These are phyloP conservation scores for Jamesozyma lodderae DNA, from an alignment of 805 yeast genomes.

Conservation along the genomic window DNA sequence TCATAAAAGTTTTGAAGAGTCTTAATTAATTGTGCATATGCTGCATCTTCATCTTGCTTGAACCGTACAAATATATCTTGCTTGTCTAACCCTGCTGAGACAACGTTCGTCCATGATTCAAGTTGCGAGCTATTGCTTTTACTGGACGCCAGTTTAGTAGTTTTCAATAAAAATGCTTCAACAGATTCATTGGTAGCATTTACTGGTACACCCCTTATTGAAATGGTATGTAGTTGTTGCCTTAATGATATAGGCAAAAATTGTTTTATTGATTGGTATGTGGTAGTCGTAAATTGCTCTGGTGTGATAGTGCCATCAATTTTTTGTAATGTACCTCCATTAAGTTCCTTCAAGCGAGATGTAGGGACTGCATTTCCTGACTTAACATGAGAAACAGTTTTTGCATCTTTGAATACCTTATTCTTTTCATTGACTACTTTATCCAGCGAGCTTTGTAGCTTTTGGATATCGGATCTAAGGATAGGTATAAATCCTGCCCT, in stretches of 20 bases:
- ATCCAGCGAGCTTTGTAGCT: constrained; percentile 11
- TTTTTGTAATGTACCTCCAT: too few relatives aligned
- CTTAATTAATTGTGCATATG: neutral
- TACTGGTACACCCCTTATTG: constrained; percentile 14
- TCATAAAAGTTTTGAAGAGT: neutral
- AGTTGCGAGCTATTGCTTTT: neutral
- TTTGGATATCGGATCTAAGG: constrained; percentile 17
- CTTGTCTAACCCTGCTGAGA: constrained; percentile 9
- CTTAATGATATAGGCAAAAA: constrained; percentile 21
- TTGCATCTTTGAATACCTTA: too few relatives aligned
- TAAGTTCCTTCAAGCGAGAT: too few relatives aligned
- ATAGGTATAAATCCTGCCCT: constrained; percentile 23
- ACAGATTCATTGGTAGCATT: constrained; percentile 7
- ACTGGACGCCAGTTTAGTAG: neutral
- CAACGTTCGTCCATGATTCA: constrained; percentile 13
- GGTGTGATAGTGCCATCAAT: too few relatives aligned
- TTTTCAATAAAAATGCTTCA: constrained; percentile 8
- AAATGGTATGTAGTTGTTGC: constrained; percentile 21
- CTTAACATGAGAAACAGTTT: too few relatives aligned
- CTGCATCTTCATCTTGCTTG: neutral
- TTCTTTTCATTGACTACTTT: neutral
- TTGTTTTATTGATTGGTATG: constrained; percentile 15
- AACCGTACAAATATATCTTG: constrained; percentile 17
- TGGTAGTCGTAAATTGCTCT: too few relatives aligned
- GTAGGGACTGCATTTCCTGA: too few relatives aligned